A percentile compares a stretch with the other conserved stretches of the same genome.
These are phyloP conservation scores for Pichia cactophila DNA, from an alignment of 1,139 yeast genomes.

Conservation along the genomic window DNA sequence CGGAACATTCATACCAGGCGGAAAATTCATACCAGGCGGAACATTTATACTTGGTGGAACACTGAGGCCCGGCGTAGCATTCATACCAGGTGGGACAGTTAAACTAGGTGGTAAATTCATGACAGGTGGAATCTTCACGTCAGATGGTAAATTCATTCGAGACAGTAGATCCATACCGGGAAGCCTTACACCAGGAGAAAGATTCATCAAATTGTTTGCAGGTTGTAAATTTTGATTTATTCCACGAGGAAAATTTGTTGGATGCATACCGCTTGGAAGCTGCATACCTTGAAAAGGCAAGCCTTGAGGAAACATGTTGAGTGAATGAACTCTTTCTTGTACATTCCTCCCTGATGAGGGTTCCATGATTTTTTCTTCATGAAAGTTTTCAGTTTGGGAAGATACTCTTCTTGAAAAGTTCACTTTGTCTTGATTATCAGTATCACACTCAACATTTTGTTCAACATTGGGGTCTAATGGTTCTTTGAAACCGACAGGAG, in stretches of 20 bases:
- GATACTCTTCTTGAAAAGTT: too few species aligned
- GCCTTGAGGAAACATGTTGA: background rate
- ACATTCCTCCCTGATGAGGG: too few species aligned
- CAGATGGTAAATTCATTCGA: background rate
- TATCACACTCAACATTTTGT: too few species aligned
- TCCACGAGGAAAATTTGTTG: background rate
- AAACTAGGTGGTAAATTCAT: background rate
- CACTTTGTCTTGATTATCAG: too few species aligned
- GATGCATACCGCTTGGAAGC: background rate
- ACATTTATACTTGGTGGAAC: background rate
- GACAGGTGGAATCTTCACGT: background rate
- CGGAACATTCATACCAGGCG: background rate
- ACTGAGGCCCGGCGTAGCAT: background rate
- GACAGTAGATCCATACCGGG: slow-evolving; percentile 1
- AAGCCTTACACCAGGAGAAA: slow-evolving; percentile 1
- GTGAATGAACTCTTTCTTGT: background rate
- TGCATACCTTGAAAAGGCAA: background rate
- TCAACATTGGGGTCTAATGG: too few species aligned
- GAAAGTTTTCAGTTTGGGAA: too few species aligned
- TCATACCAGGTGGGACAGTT: background rate
- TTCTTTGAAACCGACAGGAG: too few species aligned
- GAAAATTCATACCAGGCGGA: background rate
- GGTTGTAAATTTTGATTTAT: background rate
- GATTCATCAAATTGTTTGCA: background rate
- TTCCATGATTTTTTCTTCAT: too few species aligned